These are phyloP conservation scores for Talaromyces sp. DNA, from an alignment of 2,329 filamentous ascomycete species.

Conservation along the genomic window DNA sequence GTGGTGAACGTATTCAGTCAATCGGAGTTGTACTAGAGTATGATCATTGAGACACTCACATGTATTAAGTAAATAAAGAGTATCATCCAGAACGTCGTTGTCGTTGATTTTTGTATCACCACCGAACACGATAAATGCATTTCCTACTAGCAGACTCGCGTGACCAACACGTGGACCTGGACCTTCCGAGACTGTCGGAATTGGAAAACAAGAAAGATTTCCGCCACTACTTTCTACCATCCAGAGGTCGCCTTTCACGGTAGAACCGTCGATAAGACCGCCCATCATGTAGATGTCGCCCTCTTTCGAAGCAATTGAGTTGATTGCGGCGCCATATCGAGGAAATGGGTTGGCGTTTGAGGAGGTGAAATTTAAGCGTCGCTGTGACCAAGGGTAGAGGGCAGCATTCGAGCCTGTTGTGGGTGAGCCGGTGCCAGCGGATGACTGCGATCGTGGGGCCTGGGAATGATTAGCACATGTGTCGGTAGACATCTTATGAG, in stretches of 20 bases:
- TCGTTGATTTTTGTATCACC: slow-evolving; percentile 98
- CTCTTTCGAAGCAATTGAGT: slow-evolving; percentile 87
- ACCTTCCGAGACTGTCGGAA: slow-evolving; percentile 87
- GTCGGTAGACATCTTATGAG: neutral
- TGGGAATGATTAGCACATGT: slow-evolving; percentile 1
- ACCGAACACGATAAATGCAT: slow-evolving; percentile 98
- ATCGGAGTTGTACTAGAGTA: slow-evolving; percentile 9
- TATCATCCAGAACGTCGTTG: slow-evolving; percentile 85
- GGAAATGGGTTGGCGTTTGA: slow-evolving; percentile 84
- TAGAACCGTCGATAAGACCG: slow-evolving; percentile 88
- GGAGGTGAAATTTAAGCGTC: slow-evolving; percentile 78
- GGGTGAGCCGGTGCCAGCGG: slow-evolving; percentile 50
- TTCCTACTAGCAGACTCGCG: slow-evolving; percentile 88
- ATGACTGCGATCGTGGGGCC: slow-evolving; percentile 43
- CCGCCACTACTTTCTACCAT: slow-evolving; percentile 84
- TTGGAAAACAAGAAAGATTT: slow-evolving; percentile 83
- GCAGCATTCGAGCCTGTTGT: slow-evolving; percentile 64
- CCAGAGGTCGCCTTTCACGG: slow-evolving; percentile 96
- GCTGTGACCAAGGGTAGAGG: slow-evolving; percentile 93
- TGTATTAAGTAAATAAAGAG: slow-evolving; percentile 92
- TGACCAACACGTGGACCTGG: slow-evolving; percentile 94
- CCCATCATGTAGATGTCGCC: slow-evolving; percentile 98
- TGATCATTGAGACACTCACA: slow-evolving; percentile 61
- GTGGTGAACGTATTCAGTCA: neutral
- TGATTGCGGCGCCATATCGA: slow-evolving; percentile 94